These are phyloP conservation scores for Staphylotrichum tortipilum DNA, from an alignment of 495 filamentous ascomycete species.

Conservation along the genomic window DNA sequence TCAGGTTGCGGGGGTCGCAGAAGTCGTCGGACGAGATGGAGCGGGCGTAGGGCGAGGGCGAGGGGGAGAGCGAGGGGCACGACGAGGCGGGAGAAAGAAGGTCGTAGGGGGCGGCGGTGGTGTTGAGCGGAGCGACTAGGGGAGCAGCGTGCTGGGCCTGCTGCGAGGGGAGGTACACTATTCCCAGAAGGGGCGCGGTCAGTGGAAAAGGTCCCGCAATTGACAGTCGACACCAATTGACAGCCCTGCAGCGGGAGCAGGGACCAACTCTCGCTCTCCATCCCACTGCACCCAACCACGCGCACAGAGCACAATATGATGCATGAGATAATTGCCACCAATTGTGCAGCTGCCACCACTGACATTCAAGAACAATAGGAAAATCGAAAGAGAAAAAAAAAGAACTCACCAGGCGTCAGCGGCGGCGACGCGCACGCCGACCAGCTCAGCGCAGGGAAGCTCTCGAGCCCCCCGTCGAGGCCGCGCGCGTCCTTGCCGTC, in stretches of 20 bases:
- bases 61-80: slow-evolving; percentile 82
- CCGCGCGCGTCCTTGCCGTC: slow-evolving; percentile 76
- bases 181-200: slow-evolving; percentile 23
- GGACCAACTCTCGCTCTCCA: not conserved
- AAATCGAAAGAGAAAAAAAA: slow-evolving; percentile 16
- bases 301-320: too few relatives aligned
- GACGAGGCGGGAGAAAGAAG: slow-evolving; percentile 57
- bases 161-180: slow-evolving; percentile 79
- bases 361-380: slow-evolving; percentile 6
- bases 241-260: not conserved
- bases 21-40: slow-evolving; percentile 68
- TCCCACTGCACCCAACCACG: too few relatives aligned
- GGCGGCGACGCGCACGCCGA: slow-evolving; percentile 69
- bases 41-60: slow-evolving; percentile 70
- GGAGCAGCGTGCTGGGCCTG: slow-evolving; percentile 25
- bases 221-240: too few relatives aligned
- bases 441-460: slow-evolving; percentile 70
- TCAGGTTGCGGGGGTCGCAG: slow-evolving; percentile 88
- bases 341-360: too few relatives aligned
- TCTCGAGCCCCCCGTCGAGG: slow-evolving; percentile 59
- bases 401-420: slow-evolving; percentile 80
- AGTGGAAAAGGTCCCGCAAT: too few relatives aligned
- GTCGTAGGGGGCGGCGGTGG: slow-evolving; percentile 58
- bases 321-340: too few relatives aligned
- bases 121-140: slow-evolving; percentile 48